Evolutionary conservation across 2,329 filamentous ascomycete species (phyloP), one percentile per base, ranked within the genome.

Genomic region (Sclerotinia spermophila): DNA sequence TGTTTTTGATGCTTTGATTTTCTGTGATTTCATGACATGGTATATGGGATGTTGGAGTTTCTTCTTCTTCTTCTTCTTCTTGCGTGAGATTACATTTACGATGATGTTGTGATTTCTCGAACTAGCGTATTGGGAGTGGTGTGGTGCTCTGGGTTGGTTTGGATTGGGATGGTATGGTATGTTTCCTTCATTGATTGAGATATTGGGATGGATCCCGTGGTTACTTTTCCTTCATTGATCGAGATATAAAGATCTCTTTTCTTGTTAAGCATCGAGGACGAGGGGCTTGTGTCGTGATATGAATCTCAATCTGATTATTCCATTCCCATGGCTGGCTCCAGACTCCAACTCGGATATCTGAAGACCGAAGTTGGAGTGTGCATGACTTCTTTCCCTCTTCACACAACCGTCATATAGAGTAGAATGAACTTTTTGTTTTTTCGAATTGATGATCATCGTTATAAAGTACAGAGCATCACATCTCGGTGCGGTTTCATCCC

Each of bases 381-480:
- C 35, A 61, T 17, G 35, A 53, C 5, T 24, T 40, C 45, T 11
- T 27, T 7, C n/a, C 17, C 10, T 40, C 44, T 40, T 30, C 62
- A 38, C n/a, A 40, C n/a, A 30, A 40, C 17, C 44, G 33, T 33
- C 13, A n/a, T 51, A 17, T 33, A 33, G 44, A 59, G 51, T 38
- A 38, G 48, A 56, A 48, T 67, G 51, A 51, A 51, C 15, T 67
- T 60, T 62, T 51, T 42, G n/a, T n/a, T 70, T 61, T 61, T 58
- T 70, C 24, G 38, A 59, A 58, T 67, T 58, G 64, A 51, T 60
- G 62, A 53, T 70, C 53, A 67, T 60, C 53, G 35, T 59, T 58
- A 67, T 61, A 55, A 38, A 70, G 60, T 70, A 70, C 61, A 70
- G 64, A 53, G 56, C 38, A 64, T 65, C 56, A n/a, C 24, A 11